Evolutionary conservation across 345 rosid genomes (phyloP).

Genomic region (Acer saccharum): DNA sequence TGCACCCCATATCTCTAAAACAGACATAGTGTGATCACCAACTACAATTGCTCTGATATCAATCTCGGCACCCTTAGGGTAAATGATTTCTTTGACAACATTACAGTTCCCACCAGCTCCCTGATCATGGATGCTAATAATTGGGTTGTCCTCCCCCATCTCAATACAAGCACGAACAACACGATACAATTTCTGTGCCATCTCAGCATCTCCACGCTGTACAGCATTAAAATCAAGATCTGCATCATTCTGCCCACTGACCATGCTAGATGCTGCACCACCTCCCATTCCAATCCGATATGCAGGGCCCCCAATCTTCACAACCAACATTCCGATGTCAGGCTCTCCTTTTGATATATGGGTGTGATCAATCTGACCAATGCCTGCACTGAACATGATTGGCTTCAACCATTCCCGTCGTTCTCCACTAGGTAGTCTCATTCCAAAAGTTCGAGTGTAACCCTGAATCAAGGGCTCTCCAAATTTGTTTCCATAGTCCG

Average conservation of each 20-base stretch:
- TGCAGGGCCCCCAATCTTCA: conserved; percentile 98
- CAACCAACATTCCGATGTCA: conserved; percentile 89
- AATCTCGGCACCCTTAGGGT: conserved; percentile 89
- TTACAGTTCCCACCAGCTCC: conserved; percentile 99
- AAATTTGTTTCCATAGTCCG: conserved; percentile 93
- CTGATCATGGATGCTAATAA: conserved; percentile 95
- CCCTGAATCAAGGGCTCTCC: conserved; percentile 98
- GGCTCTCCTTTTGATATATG: conserved; percentile 87
- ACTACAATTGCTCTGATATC: conserved; percentile 80
- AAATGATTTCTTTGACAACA: conserved; percentile 93
- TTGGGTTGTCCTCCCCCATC: conserved; percentile 90
- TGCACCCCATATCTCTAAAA: conserved; percentile 98
- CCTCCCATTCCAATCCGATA: conserved; percentile 98
- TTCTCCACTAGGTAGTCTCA: conserved; percentile 93
- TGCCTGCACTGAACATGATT: conserved; percentile 94
- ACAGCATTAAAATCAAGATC: conserved; percentile 98
- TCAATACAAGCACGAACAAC: conserved; percentile 90
- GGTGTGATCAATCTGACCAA: conserved; percentile 88
- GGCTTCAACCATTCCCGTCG: conserved; percentile 98
- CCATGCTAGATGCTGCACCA: conserved; percentile 99
- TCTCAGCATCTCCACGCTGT: conserved; percentile 96
- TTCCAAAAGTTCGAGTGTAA: conserved; percentile 84
- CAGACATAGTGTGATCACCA: conserved; percentile 94
- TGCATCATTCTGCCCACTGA: conserved; percentile 94
- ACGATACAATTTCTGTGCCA: conserved; percentile 92